Conservation (phyloP, 1,284 basidiomycete species). For the Anthracocystis panici-leucophaei region DNA sequence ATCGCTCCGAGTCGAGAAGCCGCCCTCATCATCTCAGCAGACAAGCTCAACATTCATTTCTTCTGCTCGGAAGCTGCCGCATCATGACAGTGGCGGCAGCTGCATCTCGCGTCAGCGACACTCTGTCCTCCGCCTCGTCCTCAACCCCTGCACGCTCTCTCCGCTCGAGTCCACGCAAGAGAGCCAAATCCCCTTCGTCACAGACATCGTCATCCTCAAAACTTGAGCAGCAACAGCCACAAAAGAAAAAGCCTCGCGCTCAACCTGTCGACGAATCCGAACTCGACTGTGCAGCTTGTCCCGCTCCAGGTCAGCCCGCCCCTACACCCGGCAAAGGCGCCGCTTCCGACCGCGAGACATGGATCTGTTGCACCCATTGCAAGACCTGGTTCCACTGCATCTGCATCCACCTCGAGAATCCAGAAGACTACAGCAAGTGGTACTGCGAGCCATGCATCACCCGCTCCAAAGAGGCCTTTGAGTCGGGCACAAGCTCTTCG, state of each 20-base stretch:
- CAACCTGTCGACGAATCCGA: constrained; percentile 46
- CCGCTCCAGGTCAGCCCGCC: constrained; percentile 23
- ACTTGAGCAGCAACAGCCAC: constrained; percentile 2
- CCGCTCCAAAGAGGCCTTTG: constrained; percentile 17
- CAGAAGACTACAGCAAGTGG: constrained; percentile 56
- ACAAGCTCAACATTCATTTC: not conserved
- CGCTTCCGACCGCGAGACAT: constrained; percentile 45
- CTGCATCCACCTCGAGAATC: constrained; percentile 51
- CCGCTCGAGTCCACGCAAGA: constrained; percentile 38
- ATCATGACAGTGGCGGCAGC: constrained; percentile 33
- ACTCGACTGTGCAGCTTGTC: constrained; percentile 54
- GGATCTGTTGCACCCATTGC: constrained; percentile 62
- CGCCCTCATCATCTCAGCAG: not conserved
- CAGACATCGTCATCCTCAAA: not conserved
- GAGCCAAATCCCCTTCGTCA: constrained; percentile 15
- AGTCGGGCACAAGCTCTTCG: constrained; percentile 27
- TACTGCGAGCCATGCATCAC: constrained; percentile 54
- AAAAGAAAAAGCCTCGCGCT: constrained; percentile 26
- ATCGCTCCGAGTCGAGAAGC: not conserved
- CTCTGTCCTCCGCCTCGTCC: constrained; percentile 3
- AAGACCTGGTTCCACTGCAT: constrained; percentile 59
- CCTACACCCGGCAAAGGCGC: constrained; percentile 45
- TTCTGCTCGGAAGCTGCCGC: constrained; percentile 7
- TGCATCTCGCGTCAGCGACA: constrained; percentile 1
- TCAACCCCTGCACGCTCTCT: constrained; percentile 12